Evolutionary conservation across 176 grass and related monocot species (phyloP), one percentile per base, ranked within the genome.

Genomic region (Oryza coarctata): DNA sequence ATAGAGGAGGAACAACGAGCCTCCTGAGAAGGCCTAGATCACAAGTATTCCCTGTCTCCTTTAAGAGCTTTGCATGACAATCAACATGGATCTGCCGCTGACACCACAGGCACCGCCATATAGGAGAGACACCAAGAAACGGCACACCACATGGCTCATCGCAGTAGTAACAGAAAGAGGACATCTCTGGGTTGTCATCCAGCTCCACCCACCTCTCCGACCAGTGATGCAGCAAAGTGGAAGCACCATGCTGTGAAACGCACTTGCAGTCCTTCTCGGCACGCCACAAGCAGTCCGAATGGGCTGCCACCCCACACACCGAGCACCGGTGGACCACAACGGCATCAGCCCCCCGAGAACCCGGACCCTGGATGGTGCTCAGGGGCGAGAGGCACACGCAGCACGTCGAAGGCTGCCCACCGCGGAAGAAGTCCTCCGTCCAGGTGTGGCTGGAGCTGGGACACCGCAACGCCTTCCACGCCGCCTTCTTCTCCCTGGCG

Each of bases 51-150:
- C 77, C 86, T 0, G 65, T 88, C 67, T 94, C 89, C 29, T 85
- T 91, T 49, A 90, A 71, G 34, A 94, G 45, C 60, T 97, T 92
- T 4, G 92, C 83, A 80, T 97, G 89, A 73, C 94, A 97, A 81
- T 92, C 85, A 22, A 97, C 92, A 83, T 97, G 92, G 68, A 97
- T 90, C 80, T 90, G 88, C 30, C 83, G 75, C 65, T 94, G 92
- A 83, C 94, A 97, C 94, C 94, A 97, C 28, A 97, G 82, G 83
- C 94, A 97, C 3, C 73, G 89, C 94, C 94, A 97, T 79, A 92
- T 90, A 52, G 94, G 94, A 77, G 94, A 97, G 41, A 90, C 91
- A 12, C 91, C 91, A 11, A 94, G 88, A 77, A 97, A 93, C 3
- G 86, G 85, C 47, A 94, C 85, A 1, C 90, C 77, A 41, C 94